phyloP scores from a whole-genome alignment of 2,329 filamentous ascomycete species.

The Aspergillus quadricinctus region DNA sequence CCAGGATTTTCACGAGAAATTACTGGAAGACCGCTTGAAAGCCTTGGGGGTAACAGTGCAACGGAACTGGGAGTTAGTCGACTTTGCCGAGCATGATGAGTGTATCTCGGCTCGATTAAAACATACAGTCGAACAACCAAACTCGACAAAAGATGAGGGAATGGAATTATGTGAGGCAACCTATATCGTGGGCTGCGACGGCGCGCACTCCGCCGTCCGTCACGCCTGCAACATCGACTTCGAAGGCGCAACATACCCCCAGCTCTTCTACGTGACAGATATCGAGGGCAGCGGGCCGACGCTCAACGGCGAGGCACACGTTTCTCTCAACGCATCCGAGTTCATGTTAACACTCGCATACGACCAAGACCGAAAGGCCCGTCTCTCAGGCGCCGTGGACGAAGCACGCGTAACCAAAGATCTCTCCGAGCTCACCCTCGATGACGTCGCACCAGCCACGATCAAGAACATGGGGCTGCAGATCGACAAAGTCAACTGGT shows the following conservation, averaged over 20 bases:
- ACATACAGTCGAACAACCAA: neutral
- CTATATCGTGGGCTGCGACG: constrained; percentile 52
- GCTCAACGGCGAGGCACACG: constrained; percentile 29
- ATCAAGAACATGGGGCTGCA: constrained; percentile 18
- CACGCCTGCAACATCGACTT: constrained; percentile 37
- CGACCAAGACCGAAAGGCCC: constrained; percentile 16
- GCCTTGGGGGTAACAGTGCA: constrained; percentile 25
- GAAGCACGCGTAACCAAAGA: constrained; percentile 13
- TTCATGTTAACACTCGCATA: constrained; percentile 35
- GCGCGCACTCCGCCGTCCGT: constrained; percentile 48
- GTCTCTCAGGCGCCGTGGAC: constrained; percentile 24
- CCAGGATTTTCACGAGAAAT: constrained; percentile 26
- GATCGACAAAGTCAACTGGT: constrained; percentile 32
- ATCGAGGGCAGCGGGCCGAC: constrained; percentile 28
- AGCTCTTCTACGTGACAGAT: constrained; percentile 45
- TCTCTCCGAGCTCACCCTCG: constrained; percentile 23
- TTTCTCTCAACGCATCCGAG: constrained; percentile 30
- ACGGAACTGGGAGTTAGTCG: constrained; percentile 21
- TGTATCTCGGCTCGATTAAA: constrained; percentile 19
- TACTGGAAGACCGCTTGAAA: constrained; percentile 25
- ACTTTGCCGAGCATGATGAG: constrained; percentile 19
- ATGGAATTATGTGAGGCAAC: constrained; percentile 28
- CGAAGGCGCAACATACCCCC: constrained; percentile 41
- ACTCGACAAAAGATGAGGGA: constrained; percentile 4
- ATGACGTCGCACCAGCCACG: constrained; percentile 25